Evolutionary conservation across 2,329 filamentous ascomycete genomes (phyloP).

Genomic region (Monosporascus ibericus): DNA sequence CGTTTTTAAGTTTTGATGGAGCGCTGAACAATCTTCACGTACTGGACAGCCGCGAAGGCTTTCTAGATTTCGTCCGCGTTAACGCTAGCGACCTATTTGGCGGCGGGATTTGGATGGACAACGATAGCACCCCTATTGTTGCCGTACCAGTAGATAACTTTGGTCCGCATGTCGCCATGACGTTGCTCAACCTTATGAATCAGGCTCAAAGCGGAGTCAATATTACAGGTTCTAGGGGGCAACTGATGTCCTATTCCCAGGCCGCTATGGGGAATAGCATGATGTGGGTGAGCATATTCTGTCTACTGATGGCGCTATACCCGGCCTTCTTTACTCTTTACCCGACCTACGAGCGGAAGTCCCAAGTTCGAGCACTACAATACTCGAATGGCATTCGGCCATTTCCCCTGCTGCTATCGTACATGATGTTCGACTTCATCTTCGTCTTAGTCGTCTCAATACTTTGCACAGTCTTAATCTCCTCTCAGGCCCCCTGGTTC

Average conservation of each 20-base stretch:
- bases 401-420: constrained; percentile 57
- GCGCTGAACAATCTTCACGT: constrained; percentile 6
- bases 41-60: constrained; percentile 6
- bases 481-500: constrained; percentile 48
- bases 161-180: background rate
- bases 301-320: constrained; percentile 47
- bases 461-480: constrained; percentile 48
- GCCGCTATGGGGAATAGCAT: constrained; percentile 13
- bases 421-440: constrained; percentile 56
- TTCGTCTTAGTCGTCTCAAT: constrained; percentile 42
- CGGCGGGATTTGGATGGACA: constrained; percentile 14
- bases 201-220: constrained; percentile 10
- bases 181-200: constrained; percentile 15
- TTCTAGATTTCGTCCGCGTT: constrained; percentile 11
- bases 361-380: constrained; percentile 58
- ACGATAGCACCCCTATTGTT: constrained; percentile 12
- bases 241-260: constrained; percentile 10
- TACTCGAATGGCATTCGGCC: constrained; percentile 64
- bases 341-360: constrained; percentile 54
- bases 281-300: constrained; percentile 20
- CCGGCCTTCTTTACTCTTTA: constrained; percentile 63
- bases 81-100: constrained; percentile 8
- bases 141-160: constrained; percentile 5
- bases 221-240: constrained; percentile 8
- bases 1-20: background rate